These are phyloP conservation scores for Leishmania turanica DNA, from an alignment of 208 protist species.

Conservation along the genomic window DNA sequence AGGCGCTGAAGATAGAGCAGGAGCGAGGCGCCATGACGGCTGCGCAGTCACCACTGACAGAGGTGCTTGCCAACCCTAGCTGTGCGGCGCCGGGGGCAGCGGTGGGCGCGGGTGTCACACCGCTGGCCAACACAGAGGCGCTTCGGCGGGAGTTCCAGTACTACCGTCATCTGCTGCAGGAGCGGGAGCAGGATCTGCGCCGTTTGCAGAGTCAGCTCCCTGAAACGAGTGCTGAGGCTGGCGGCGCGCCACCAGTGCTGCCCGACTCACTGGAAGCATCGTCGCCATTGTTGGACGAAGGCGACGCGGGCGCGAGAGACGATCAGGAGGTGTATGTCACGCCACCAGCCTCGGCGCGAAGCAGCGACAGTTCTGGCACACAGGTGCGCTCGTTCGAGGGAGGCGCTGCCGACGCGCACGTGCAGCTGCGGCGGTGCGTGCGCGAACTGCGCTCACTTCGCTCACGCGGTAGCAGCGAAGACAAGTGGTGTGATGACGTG, in stretches of 20 bases:
- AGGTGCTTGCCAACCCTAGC: neutral
- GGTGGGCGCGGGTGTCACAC: neutral
- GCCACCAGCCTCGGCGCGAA: neutral
- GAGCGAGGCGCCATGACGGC: slow-evolving; percentile 14
- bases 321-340: neutral
- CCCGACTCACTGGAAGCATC: neutral
- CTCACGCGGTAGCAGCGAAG: neutral
- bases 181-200: slow-evolving; percentile 24
- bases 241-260: neutral
- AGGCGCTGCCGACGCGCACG: slow-evolving; percentile 10
- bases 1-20: slow-evolving; percentile 19
- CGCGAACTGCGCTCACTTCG: neutral
- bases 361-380: neutral
- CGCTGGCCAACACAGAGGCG: neutral
- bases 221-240: neutral
- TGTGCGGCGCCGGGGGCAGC: neutral
- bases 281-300: neutral
- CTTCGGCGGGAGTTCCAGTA: slow-evolving; percentile 17
- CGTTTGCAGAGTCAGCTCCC: neutral
- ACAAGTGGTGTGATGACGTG: neutral
- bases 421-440: slow-evolving; percentile 10
- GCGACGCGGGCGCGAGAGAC: neutral
- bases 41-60: neutral
- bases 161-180: slow-evolving; percentile 25
- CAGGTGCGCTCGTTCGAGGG: neutral